Conservation (phyloP, 2,329 filamentous ascomycete species). For the Incumbomyces lentus region DNA sequence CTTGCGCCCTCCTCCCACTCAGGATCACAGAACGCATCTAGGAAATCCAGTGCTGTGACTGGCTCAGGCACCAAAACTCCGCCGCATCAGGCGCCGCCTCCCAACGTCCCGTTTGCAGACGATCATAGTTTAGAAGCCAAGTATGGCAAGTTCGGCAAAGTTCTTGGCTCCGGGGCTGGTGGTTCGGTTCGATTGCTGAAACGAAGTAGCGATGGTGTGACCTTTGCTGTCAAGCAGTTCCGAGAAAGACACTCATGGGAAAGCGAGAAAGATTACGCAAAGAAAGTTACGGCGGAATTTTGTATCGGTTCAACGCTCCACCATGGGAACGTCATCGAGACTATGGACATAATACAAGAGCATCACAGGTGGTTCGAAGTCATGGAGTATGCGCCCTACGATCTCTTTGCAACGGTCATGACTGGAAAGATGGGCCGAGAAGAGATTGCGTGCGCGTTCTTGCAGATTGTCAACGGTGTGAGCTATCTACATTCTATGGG, state of each 20-base stretch:
- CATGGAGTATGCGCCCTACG: conserved; percentile 95
- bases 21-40: conserved; percentile 42
- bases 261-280: conserved; percentile 88
- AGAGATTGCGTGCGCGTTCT: conserved; percentile 80
- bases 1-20: conserved; percentile 42
- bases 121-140: conserved; percentile 84
- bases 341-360: conserved; percentile 90
- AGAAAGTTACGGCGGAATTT: conserved; percentile 96
- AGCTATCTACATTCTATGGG: conserved; percentile 93
- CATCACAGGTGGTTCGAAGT: conserved; percentile 94
- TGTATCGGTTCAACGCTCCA: conserved; percentile 95
- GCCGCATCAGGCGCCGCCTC: conserved; percentile 40
- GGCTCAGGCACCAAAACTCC: conserved; percentile 43
- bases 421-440: conserved; percentile 92
- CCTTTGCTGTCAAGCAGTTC: conserved; percentile 97
- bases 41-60: conserved; percentile 42
- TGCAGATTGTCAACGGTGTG: conserved; percentile 90
- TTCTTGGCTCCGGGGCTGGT: conserved; percentile 85
- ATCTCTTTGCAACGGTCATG: conserved; percentile 98
- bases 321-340: conserved; percentile 97
- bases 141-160: conserved; percentile 91
- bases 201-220: conserved; percentile 78
- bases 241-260: conserved; percentile 85
- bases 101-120: conserved; percentile 73
- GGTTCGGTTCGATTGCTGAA: conserved; percentile 93